Evolutionary conservation across 345 rosid species (phyloP), one percentile per base, ranked within the genome.

Genomic region (Hibiscus mutabilis): DNA sequence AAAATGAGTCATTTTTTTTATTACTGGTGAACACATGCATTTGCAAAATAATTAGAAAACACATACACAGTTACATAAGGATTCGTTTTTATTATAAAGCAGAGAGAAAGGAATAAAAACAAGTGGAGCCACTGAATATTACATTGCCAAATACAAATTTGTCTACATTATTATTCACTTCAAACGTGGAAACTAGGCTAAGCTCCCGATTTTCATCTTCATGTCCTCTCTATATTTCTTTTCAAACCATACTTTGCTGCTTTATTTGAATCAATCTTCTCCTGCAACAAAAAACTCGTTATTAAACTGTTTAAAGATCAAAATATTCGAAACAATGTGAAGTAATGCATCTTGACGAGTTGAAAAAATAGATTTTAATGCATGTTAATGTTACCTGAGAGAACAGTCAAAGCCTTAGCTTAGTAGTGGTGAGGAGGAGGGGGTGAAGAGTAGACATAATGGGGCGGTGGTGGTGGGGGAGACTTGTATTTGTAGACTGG

Each of bases 381-480:
- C 33, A 52, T 31, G 25, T 55, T 64, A 42, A 52, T 52, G 25
- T 55, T 64, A 64, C 68, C 68, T 42, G 21, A 6, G 16, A 24
- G 16, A 9, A 42, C 53, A 4, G 2, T 58, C 74, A 53, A 29
- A 21, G 47, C 18, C 7, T 18, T 31, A n/a, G 55, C 81, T 81
- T 74, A 85, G 82, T 82, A 84, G 89, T 81, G 88, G 80, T 83
- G 19, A 70, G 90, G 89, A 68, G 91, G 90, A 74, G 89, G 86
- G 4, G 84, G 84, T 56, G 84, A 74, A 19, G 76, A 56, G 53
- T 73, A 78, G 71, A 24, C 7, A 65, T 79, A 79, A 68, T 59
- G 80, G 7, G 75, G 78, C 19, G 73, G 72, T 12, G 77, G 72
- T 2, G 70, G 40, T 21, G 70, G 70, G 0, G 74, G 78, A 56